Percentiles rank a stretch among this genome's conserved stretches.
Conservation (phyloP, 2,329 filamentous ascomycete genomes). For the Diaporthe sp. region DNA sequence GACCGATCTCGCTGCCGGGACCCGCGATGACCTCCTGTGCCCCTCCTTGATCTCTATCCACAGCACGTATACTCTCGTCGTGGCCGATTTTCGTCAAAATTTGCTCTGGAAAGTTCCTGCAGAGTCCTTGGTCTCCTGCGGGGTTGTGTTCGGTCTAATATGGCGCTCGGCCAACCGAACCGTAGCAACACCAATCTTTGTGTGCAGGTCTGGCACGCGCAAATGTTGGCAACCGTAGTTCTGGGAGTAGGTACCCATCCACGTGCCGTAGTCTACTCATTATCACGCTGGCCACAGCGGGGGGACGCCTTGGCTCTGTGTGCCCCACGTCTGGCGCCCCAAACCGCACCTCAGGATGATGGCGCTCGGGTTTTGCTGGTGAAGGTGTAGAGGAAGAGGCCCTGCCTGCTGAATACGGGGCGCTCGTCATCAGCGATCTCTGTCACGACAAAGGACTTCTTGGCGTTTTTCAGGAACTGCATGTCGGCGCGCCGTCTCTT, state of each 20-base stretch:
- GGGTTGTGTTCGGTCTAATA: background rate
- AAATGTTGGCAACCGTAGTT: background rate
- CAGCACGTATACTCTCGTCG: background rate
- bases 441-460: constrained; percentile 73
- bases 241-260: background rate
- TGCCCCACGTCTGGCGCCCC: background rate
- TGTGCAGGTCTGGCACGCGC: constrained; percentile 3
- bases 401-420: constrained; percentile 67
- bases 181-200: background rate
- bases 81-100: background rate
- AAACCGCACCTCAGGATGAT: background rate
- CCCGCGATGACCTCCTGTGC: background rate
- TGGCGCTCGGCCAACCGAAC: constrained; percentile 1
- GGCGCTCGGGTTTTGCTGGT: constrained; percentile 50
- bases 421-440: constrained; percentile 74
- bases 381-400: constrained; percentile 72
- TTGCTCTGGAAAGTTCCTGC: background rate
- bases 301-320: no score
- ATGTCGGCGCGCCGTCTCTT: constrained; percentile 85
- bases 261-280: background rate
- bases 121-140: background rate
- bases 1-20: constrained; percentile 1
- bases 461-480: constrained; percentile 79
- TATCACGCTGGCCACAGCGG: background rate
- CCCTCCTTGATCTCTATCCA: background rate